Base-by-base conservation (phyloP, 371 early-diverging fungal species). In the Circinella umbellata region DNA sequence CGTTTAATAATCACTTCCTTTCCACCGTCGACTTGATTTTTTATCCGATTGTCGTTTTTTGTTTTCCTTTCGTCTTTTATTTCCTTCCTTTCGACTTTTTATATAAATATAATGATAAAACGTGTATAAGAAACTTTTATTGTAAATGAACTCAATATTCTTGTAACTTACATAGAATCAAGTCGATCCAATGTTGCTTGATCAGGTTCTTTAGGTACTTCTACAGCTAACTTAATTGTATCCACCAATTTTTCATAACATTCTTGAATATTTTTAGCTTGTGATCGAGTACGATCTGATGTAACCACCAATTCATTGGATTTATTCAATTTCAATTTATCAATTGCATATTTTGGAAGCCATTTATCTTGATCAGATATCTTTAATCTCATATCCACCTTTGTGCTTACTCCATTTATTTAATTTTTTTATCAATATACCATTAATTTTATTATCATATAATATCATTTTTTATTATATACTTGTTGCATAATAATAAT, bases 241-340 rank as follows among this genome's bases (percentile, higher is more conserved):
- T 83, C 82, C 57, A 89, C 81, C 47, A 95, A 77, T 69, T 92
- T 93, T 15, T 88, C 86, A 61, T 95, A 80, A 73, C 95, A 94
- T 71, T 95, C 95, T 13, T 93, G 87, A 17, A 92, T 60, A 73
- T 96, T 96, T 49, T 90, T 83, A 51, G 80, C 73, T 74, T 95
- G 97, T 17, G 95, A 90, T 37, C 97, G 86, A 60, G 93, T 91
- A 64, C 88, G 83, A 66, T 95, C 94, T 0, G 94, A 94, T 1
- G 89, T 83, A 3, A 95, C 66, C 20, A 93, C 84, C 46, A 93
- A 80, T 73, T 96, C 94, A 55, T 91, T 91, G 9, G 73, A 69
- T 77, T 92, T 92, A 73, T 89, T 95, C 69, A 92, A 80, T 54
- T 80, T 66, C 1, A 95, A 59, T 35, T 80, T 85, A 6, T 77